These are phyloP conservation scores for Heterobasidion occidentale DNA, from an alignment of 1,284 basidiomycete genomes.

Conservation along the genomic window DNA sequence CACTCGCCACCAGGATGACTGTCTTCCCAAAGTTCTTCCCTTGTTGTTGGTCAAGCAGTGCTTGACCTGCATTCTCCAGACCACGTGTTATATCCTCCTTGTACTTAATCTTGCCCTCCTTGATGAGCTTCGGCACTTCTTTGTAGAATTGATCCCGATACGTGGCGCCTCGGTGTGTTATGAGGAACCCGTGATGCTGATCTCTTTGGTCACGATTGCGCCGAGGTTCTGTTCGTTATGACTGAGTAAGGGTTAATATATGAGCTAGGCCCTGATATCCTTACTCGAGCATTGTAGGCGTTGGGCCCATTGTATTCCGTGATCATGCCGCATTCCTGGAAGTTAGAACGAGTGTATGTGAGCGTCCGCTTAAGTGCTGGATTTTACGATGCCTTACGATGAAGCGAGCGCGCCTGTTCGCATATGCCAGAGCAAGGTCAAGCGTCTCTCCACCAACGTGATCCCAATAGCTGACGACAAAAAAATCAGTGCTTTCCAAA, in stretches of 20 bases:
- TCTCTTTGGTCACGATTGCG: constrained; percentile 39
- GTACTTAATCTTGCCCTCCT: constrained; percentile 52
- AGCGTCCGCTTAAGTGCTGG: neutral
- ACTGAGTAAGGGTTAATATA: constrained; percentile 19
- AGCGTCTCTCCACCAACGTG: constrained; percentile 64
- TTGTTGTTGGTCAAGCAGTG: constrained; percentile 42
- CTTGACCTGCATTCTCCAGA: constrained; percentile 45
- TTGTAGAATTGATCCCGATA: constrained; percentile 38
- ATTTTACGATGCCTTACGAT: constrained; percentile 33
- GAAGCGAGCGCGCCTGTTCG: constrained; percentile 45
- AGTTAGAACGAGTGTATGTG: neutral
- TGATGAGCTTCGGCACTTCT: constrained; percentile 42
- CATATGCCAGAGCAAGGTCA: constrained; percentile 44
- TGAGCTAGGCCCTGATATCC: neutral
- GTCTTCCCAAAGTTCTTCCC: constrained; percentile 56
- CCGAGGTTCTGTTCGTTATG: constrained; percentile 15
- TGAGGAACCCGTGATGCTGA: constrained; percentile 56
- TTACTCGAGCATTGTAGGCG: neutral
- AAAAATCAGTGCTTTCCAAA: neutral
- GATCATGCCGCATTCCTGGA: constrained; percentile 10
- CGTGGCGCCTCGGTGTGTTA: constrained; percentile 29
- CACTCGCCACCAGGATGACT: constrained; percentile 39
- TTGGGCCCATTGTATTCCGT: constrained; percentile 16
- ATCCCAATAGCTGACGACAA: constrained; percentile 34
- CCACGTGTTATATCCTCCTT: constrained; percentile 45